phyloP scores from a whole-genome alignment of 805 yeast species.

The Komagataella phaffii region DNA sequence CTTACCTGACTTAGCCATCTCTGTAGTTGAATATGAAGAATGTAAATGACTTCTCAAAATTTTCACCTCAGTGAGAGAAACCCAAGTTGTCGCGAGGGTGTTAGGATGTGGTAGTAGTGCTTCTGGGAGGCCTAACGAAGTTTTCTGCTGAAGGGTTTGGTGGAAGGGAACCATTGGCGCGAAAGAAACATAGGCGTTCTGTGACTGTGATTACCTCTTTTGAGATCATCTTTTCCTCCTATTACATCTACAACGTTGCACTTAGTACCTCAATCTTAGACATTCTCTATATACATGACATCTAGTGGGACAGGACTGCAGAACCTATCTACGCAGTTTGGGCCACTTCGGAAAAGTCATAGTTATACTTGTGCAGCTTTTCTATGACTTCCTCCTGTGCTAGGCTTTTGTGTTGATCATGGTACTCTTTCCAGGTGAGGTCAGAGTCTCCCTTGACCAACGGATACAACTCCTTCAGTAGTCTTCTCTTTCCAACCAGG shows the following conservation, averaged over 20 bases:
- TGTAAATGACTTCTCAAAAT: neutral
- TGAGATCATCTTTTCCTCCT: neutral
- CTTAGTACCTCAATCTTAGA: neutral
- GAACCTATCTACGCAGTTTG: neutral
- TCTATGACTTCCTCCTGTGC: conserved; percentile 34
- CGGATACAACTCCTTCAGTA: conserved; percentile 41
- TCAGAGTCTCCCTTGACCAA: conserved; percentile 28
- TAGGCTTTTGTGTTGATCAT: conserved; percentile 26
- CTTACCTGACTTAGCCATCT: conserved; percentile 62
- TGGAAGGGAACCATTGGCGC: too few relatives aligned
- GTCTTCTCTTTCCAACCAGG: conserved; percentile 50
- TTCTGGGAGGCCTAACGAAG: too few relatives aligned
- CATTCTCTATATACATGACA: neutral
- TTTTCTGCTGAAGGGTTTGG: too few relatives aligned
- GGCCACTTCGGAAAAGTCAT: conserved; percentile 1
- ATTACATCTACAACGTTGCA: neutral
- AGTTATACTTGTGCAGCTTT: conserved; percentile 28
- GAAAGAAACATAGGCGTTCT: too few relatives aligned
- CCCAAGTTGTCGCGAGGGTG: neutral
- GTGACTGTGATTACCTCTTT: neutral
- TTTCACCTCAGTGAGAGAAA: neutral
- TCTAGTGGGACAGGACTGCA: neutral
- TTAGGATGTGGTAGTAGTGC: neutral
- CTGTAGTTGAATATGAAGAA: conserved; percentile 3
- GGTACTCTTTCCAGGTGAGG: conserved; percentile 33